Evolutionary conservation across 768 basidiomycete genomes (phyloP).

Genomic region (Tulasnella sp.): DNA sequence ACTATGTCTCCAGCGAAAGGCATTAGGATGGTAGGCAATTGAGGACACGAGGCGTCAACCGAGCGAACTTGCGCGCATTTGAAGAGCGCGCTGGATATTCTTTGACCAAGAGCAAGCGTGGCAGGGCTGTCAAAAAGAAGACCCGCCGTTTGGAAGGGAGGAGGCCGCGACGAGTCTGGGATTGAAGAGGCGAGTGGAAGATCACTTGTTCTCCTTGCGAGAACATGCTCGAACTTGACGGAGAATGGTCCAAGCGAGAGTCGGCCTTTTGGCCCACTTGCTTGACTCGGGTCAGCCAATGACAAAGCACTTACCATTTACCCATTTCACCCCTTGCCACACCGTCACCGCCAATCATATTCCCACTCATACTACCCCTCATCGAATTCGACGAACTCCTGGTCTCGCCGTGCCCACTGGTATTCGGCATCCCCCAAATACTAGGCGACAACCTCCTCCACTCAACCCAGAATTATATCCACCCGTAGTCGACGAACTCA

Average conservation of each 20-base stretch:
- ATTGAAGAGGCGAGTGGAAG: slow-evolving; percentile 7
- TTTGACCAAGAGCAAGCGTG: slow-evolving; percentile 19
- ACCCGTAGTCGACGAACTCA: slow-evolving; percentile 2
- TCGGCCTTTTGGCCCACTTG: neutral
- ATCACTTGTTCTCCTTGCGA: slow-evolving; percentile 12
- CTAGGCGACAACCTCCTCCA: slow-evolving; percentile 1
- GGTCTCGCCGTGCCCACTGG: neutral
- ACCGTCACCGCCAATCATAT: neutral
- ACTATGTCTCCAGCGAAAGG: neutral
- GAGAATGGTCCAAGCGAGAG: neutral
- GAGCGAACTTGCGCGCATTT: neutral
- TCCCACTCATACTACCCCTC: slow-evolving; percentile 11
- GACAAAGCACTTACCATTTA: neutral
- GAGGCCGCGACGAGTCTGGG: slow-evolving; percentile 10
- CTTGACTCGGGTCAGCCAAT: neutral
- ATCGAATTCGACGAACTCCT: slow-evolving; percentile 8
- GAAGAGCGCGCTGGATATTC: slow-evolving; percentile 4
- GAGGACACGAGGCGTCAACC: neutral
- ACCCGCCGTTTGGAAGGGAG: slow-evolving; percentile 17
- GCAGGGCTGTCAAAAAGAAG: slow-evolving; percentile 17
- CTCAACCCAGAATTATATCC: neutral
- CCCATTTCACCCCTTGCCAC: slow-evolving; percentile 5
- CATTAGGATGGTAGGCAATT: neutral
- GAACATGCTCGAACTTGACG: slow-evolving; percentile 12
- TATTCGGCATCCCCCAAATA: neutral